Conservation (phyloP, 2,329 filamentous ascomycete species). For the Paracamarosporium sp. region DNA sequence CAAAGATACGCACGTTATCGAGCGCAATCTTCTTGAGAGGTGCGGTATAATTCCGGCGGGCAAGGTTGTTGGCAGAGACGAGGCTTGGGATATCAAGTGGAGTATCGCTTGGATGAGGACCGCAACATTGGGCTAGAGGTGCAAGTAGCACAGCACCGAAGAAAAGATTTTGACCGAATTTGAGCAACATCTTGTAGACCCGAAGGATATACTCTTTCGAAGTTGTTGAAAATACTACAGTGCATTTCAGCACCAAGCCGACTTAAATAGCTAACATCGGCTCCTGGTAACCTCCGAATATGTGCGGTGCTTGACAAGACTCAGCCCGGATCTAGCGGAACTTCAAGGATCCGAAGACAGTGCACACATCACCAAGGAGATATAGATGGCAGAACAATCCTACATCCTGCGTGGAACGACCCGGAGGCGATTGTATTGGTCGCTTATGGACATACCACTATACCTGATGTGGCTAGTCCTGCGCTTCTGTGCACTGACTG, state of each 20-base stretch:
- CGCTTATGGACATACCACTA: not conserved
- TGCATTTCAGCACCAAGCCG: not conserved
- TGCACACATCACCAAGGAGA: not conserved
- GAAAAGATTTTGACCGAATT: not conserved
- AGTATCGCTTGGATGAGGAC: not conserved
- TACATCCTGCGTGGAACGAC: not conserved
- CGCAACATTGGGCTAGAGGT: not conserved
- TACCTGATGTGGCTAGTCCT: not conserved
- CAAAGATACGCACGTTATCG: constrained; percentile 12
- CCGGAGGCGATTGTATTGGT: not conserved
- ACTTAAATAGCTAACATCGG: not conserved
- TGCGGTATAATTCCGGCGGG: not conserved
- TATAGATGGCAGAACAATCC: not conserved
- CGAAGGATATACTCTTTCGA: not conserved
- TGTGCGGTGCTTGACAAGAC: not conserved
- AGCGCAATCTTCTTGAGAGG: constrained; percentile 2
- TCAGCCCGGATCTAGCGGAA: not conserved
- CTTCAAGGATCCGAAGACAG: not conserved
- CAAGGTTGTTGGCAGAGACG: constrained; percentile 1
- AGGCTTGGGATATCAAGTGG: not conserved
- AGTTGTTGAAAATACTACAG: not conserved
- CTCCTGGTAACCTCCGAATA: not conserved
- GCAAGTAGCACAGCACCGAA: not conserved
- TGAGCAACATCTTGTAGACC: not conserved
- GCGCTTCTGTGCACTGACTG: not conserved